phyloP scores from a whole-genome alignment of 768 basidiomycete species.

The Auriscalpium vulgare region DNA sequence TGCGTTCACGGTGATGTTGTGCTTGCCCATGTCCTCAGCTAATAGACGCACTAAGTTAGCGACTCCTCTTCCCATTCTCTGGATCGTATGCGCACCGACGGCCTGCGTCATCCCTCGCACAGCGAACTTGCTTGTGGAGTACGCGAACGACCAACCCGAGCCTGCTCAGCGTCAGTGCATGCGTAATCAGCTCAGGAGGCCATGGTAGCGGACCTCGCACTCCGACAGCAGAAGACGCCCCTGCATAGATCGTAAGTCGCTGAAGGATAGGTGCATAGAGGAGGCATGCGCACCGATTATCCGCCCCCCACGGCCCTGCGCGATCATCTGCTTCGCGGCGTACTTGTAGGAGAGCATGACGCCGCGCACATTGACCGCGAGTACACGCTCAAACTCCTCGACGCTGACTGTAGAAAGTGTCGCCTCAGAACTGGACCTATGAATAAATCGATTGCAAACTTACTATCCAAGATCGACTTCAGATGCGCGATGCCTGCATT shows the following conservation, averaged over 20 bases:
- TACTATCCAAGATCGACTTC: slow-evolving; percentile 13
- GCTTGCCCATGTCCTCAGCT: slow-evolving; percentile 12
- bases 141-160: background rate
- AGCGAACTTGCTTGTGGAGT: slow-evolving; percentile 17
- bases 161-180: background rate
- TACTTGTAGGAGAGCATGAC: slow-evolving; percentile 19
- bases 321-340: slow-evolving; percentile 17
- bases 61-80: background rate
- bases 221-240: slow-evolving; percentile 8
- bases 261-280: background rate
- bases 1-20: slow-evolving; percentile 18
- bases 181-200: background rate
- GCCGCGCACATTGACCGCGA: slow-evolving; percentile 5
- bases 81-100: slow-evolving; percentile 3
- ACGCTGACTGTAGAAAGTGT: background rate
- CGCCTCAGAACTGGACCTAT: background rate
- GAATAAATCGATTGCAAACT: background rate
- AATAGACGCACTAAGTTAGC: background rate
- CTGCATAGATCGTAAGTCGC: background rate
- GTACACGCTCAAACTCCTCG: slow-evolving; percentile 3
- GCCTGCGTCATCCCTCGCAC: slow-evolving; percentile 16
- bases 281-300: slow-evolving; percentile 6
- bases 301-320: slow-evolving; percentile 10
- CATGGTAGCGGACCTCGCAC: slow-evolving; percentile 2
- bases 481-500: slow-evolving; percentile 17